These are phyloP conservation scores for Naumovozyma baii DNA, from an alignment of 805 yeast genomes.

Conservation along the genomic window DNA sequence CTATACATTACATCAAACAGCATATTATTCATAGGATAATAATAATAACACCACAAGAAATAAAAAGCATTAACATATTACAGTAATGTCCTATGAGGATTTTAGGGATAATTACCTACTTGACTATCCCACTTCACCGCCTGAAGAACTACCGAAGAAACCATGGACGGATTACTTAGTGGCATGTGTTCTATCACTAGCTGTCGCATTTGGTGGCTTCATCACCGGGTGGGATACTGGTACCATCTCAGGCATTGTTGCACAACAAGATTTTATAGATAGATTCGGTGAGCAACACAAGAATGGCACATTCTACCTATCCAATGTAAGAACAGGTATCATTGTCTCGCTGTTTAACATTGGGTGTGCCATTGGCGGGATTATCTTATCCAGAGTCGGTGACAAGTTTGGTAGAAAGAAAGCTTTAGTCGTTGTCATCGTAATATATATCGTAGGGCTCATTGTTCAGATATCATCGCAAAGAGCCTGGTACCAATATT, in stretches of 20 bases:
- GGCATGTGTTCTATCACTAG: background rate
- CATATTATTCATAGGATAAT: too few relatives aligned
- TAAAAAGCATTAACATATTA: background rate
- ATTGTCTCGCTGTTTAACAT: slow-evolving; percentile 53
- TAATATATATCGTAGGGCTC: slow-evolving; percentile 56
- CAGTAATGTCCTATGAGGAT: background rate
- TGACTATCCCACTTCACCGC: background rate
- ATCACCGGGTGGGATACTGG: slow-evolving; percentile 70
- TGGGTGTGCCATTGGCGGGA: slow-evolving; percentile 68
- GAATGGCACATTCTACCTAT: slow-evolving; percentile 32
- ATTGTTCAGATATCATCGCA: slow-evolving; percentile 50
- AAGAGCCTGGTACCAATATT: slow-evolving; percentile 49
- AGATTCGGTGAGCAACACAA: slow-evolving; percentile 44
- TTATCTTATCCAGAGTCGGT: slow-evolving; percentile 45
- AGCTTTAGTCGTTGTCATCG: slow-evolving; percentile 51
- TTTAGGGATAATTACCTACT: background rate
- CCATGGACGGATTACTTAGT: background rate
- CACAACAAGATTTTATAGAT: slow-evolving; percentile 40
- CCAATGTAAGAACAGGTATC: slow-evolving; percentile 46
- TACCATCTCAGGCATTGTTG: slow-evolving; percentile 65
- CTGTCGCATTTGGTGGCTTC: slow-evolving; percentile 31
- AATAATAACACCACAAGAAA: too few relatives aligned
- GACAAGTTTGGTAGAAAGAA: slow-evolving; percentile 56
- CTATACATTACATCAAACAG: too few relatives aligned
- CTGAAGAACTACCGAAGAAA: background rate